Evolutionary conservation across 164 flowering plant species (phyloP), one percentile per base, ranked within the genome.

Genomic region (Euptelea pleiosperma): DNA sequence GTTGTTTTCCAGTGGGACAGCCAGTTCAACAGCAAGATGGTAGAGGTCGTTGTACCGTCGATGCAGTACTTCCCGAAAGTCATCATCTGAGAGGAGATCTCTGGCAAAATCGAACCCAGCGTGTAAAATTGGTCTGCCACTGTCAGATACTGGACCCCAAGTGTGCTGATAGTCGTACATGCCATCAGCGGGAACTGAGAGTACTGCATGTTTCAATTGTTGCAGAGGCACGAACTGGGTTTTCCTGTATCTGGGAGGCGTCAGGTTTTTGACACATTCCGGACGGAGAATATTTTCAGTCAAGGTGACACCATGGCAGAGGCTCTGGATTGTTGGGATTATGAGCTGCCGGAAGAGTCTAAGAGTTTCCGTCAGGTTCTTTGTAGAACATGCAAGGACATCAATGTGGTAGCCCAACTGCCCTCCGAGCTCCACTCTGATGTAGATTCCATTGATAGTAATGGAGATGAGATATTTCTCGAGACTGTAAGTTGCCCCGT

Each of bases 141-240:
- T 75, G 41, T 87, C 98, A 24, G 63, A 57, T 8, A 93, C 89
- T 30, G 79, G 43, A 48, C 60, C 64, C 97, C 97, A 93, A 0
- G 96, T 88, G 69, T 90, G 99, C 73, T 93, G 94, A 66, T 90
- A 93, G 44, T 90, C 95, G 56, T 93, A 88, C 84, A 93, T 86
- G 64, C 78, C 53, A 6, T 90, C 95, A 19, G 99, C 97, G 6
- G 96, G 95, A 57, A 88, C 83, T 10, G 95, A 83, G 16, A 86
- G 96, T 8, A 90, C 57, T 18, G 95, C 89, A 47, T 79, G 69
- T 68, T 90, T 90, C 52, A 93, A 45, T 51, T 60, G 75, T 36
- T 76, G 87, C 35, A 88, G 52, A 4, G 77, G 60, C 12, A 81
- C 74, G 63, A 29, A 59, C 40, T 90, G 97, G 31, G 71, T 71